Evolutionary conservation across 306 rosid genomes (phyloP).

Genomic region (Cyclanthera cordifolia): DNA sequence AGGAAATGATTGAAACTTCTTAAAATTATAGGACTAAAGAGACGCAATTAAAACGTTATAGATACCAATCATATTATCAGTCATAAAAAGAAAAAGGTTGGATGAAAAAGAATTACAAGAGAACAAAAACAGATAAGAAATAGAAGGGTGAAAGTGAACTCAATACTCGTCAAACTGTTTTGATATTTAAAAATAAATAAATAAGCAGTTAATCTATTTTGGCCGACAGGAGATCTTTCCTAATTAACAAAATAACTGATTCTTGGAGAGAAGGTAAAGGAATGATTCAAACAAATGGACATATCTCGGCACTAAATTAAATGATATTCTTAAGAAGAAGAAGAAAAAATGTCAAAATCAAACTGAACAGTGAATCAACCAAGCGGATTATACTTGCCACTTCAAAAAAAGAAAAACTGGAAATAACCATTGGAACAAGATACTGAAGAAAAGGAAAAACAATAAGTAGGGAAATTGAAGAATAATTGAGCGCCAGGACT

Average conservation of each 20-base stretch:
- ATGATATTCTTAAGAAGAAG: not conserved
- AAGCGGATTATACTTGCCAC: not conserved
- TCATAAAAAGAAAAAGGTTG: not conserved
- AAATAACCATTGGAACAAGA: not conserved
- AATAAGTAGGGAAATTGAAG: not conserved
- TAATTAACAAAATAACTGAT: not conserved
- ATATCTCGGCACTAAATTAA: not conserved
- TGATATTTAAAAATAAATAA: not conserved
- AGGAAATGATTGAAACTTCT: not conserved
- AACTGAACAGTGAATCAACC: not conserved
- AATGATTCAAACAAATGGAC: not conserved
- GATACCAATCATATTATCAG: not conserved
- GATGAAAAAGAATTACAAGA: not conserved
- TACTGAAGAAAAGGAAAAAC: not conserved
- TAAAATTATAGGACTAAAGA: not conserved
- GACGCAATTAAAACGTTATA: not conserved
- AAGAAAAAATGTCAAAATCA: not conserved
- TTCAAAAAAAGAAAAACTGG: not conserved
- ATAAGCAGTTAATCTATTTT: not conserved
- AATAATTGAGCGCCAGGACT: not conserved
- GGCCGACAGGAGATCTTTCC: too few relatives aligned
- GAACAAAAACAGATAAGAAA: not conserved
- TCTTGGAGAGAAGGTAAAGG: not conserved
- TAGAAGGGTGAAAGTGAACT: not conserved
- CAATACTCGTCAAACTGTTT: not conserved